Percentiles rank a stretch among this genome's conserved stretches.
These are phyloP conservation scores for Ambrosiella cleistominuta DNA, from an alignment of 2,329 filamentous ascomycete genomes.

Conservation along the genomic window DNA sequence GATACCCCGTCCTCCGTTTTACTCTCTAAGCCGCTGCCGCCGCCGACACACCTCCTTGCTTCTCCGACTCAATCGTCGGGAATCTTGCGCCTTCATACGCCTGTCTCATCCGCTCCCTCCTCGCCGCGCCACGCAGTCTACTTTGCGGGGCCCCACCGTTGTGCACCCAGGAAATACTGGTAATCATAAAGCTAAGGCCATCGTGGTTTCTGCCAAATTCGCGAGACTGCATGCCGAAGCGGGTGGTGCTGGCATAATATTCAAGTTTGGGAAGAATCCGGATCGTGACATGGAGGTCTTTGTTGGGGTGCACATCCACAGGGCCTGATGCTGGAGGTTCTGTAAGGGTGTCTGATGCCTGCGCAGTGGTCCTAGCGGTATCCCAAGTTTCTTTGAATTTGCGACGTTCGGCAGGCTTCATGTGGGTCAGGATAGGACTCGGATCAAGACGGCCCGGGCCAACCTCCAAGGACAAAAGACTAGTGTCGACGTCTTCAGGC, in stretches of 20 bases:
- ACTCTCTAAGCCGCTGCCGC: not conserved
- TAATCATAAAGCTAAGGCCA: constrained; percentile 76
- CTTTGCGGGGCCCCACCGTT: constrained; percentile 47
- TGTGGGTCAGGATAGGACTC: not conserved
- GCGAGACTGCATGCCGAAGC: constrained; percentile 67
- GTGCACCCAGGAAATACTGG: constrained; percentile 68
- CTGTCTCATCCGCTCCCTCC: constrained; percentile 38
- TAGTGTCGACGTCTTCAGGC: constrained; percentile 56
- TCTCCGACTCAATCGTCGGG: not conserved
- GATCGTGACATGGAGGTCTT: constrained; percentile 74
- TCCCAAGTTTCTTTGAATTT: constrained; percentile 20
- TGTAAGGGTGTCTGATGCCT: constrained; percentile 27
- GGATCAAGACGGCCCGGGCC: constrained; percentile 15
- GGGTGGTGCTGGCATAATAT: constrained; percentile 55
- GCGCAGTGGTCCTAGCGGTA: constrained; percentile 19
- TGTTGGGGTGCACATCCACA: constrained; percentile 43
- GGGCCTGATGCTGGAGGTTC: constrained; percentile 43
- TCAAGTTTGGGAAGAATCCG: constrained; percentile 65
- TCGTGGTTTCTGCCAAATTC: constrained; percentile 65
- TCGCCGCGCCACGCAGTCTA: constrained; percentile 35
- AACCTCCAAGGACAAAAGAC: constrained; percentile 41
- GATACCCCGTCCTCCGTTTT: not conserved
- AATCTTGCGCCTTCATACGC: constrained; percentile 31
- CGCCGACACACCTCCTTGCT: not conserved
- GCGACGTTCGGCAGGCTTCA: constrained; percentile 14